These are phyloP conservation scores for Sugiyamaella japonica DNA, from an alignment of 1,139 yeast genomes.

Conservation along the genomic window DNA sequence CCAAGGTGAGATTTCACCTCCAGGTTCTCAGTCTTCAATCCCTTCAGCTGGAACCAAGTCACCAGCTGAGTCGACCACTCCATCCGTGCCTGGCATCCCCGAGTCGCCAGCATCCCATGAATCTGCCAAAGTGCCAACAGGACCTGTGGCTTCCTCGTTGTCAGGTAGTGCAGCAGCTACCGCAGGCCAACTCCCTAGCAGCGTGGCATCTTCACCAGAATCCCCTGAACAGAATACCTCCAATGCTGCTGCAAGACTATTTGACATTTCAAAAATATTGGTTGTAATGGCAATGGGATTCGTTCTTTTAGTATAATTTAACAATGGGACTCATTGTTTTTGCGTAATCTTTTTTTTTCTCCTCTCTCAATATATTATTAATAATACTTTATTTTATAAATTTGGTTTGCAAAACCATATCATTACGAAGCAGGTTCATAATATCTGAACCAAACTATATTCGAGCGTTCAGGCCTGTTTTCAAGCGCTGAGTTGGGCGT, in stretches of 20 bases:
- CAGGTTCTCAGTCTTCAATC: too few species aligned
- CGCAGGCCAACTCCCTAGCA: too few species aligned
- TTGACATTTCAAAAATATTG: neutral
- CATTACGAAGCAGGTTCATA: too few species aligned
- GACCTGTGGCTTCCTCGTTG: neutral
- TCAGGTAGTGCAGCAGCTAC: neutral
- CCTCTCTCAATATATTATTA: neutral
- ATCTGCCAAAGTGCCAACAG: neutral
- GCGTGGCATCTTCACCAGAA: neutral
- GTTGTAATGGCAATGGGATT: neutral
- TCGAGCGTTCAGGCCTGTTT: too few species aligned
- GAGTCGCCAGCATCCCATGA: neutral
- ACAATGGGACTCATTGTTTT: neutral
- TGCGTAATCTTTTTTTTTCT: neutral
- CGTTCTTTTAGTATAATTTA: neutral
- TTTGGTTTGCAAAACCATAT: too few species aligned
- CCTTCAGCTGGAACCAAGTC: neutral
- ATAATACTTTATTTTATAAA: too few species aligned
- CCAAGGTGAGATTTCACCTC: conserved; percentile 3
- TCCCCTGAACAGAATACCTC: conserved; percentile 2
- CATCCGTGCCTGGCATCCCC: neutral
- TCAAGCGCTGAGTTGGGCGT: too few species aligned
- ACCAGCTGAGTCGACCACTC: neutral
- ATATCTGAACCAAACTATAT: too few species aligned
- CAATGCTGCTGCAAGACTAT: neutral